phyloP scores from a whole-genome alignment of 148 eudicot species.

The Vaccinium darrowii region DNA sequence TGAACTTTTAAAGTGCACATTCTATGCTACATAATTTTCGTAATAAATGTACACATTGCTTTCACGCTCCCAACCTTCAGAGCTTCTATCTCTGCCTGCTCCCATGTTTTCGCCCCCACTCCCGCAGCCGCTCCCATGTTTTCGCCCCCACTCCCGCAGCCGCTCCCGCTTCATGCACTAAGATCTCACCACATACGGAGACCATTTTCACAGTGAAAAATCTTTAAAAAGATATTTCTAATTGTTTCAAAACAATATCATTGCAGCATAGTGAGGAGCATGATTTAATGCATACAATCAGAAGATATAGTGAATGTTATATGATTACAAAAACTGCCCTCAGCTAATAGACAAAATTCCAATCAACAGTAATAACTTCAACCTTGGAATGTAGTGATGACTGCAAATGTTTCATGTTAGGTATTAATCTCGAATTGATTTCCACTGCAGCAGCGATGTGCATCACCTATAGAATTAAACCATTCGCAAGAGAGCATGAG shows the following conservation, averaged over 20 bases:
- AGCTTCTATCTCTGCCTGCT: too few relatives aligned
- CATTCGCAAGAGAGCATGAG: slow-evolving; percentile 13
- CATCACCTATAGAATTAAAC: slow-evolving; percentile 65
- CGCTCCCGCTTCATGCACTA: too few relatives aligned
- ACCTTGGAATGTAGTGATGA: slow-evolving; percentile 83
- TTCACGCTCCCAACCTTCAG: too few relatives aligned
- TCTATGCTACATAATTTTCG: too few relatives aligned
- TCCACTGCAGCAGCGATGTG: slow-evolving; percentile 98
- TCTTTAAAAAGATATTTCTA: neutral
- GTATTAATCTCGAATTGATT: slow-evolving; percentile 78
- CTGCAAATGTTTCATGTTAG: slow-evolving; percentile 81
- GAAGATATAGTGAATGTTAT: neutral
- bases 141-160: too few relatives aligned
- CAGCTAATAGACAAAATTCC: neutral
- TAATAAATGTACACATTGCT: too few relatives aligned
- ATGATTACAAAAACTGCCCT: neutral
- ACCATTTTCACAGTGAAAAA: neutral
- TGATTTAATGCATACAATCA: neutral
- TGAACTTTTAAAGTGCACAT: too few relatives aligned
- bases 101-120: too few relatives aligned
- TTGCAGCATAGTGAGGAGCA: neutral
- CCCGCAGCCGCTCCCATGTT: too few relatives aligned
- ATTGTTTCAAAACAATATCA: neutral
- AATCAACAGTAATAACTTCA: neutral
- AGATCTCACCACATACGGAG: neutral